Evolutionary conservation across 2,329 filamentous ascomycete genomes (phyloP), one percentile per base, ranked within the genome.

Genomic region (Paraconiothyrium brasiliense): DNA sequence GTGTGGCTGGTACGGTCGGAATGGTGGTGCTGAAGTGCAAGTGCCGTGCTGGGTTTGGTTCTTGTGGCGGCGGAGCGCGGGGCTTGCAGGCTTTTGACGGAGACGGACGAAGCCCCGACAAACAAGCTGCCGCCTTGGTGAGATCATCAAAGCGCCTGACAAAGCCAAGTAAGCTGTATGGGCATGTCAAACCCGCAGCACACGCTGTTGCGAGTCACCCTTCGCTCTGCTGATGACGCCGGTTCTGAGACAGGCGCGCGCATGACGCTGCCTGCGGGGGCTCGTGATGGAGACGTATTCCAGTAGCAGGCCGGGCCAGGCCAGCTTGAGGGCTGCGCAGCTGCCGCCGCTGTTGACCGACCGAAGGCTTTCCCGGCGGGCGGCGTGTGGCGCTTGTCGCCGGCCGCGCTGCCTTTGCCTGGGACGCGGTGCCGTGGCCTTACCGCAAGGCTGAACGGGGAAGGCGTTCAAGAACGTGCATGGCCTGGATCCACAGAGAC

Each of bases 31-130:
- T 55, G 58, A 50, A 55, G 56, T 22, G 8, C 39, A 56, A 47
- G 43, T 48, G 54, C 54, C 51, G 54, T 55, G 62, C 60, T 63
- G 62, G 61, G 57, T 61, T 37, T 35, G 32, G 41, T 27, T 43
- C 54, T 57, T 63, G 66, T 58, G 64, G 64, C 61, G 58, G 65
- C 61, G 64, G 60, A 52, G 58, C 37, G 63, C 59, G 64, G 61
- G 64, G 66, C 61, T 54, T 22, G 46, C 48, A 55, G 52, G 52
- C 52, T 59, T 59, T 51, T 54, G 48, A 54, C 46, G 41, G 51
- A 41, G 35, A 30, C 49, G 34, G 52, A 57, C 57, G 27, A 57
- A 44, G 30, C 8, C 49, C 46, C 39, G 44, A 49, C 30, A 35
- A 49, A 24, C 44, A 44, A 30, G 39, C 51, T 43, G 22, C 34